These are phyloP conservation scores for Xylariaceae sp. DNA, from an alignment of 2,329 filamentous ascomycete genomes.

Conservation along the genomic window DNA sequence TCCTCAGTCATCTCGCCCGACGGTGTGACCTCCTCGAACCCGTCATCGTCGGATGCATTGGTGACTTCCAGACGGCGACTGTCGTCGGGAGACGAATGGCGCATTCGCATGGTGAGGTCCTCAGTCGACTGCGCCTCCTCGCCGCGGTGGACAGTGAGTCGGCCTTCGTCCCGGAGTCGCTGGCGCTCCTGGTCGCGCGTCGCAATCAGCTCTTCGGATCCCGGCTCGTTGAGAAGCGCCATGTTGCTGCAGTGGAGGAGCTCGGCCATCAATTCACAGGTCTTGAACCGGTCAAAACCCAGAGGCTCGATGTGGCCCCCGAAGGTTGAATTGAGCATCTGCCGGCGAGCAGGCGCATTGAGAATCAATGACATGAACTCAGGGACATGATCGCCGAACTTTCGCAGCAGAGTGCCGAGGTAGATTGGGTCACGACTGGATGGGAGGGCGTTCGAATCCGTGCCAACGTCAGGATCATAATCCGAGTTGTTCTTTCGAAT, in stretches of 20 bases:
- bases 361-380: constrained; percentile 90
- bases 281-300: constrained; percentile 97
- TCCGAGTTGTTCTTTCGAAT: constrained; percentile 99
- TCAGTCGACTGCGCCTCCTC: constrained; percentile 46
- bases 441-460: constrained; percentile 69
- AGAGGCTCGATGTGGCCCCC: constrained; percentile 86
- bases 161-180: constrained; percentile 68
- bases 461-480: constrained; percentile 87
- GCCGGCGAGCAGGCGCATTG: constrained; percentile 65
- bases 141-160: constrained; percentile 45
- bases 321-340: constrained; percentile 78
- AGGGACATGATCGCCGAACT: constrained; percentile 86
- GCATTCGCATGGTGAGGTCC: constrained; percentile 51
- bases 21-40: constrained; percentile 80
- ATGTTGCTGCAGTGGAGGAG: constrained; percentile 97
- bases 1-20: constrained; percentile 66
- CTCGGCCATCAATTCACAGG: constrained; percentile 97
- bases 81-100: constrained; percentile 46
- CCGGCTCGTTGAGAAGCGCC: constrained; percentile 86
- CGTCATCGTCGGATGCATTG: constrained; percentile 80
- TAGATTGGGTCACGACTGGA: constrained; percentile 92
- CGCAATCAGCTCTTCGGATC: constrained; percentile 79
- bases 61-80: constrained; percentile 67
- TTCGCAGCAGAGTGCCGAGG: constrained; percentile 76
- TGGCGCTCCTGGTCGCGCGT: constrained; percentile 76